phyloP scores from a whole-genome alignment of 805 yeast species.

The Candida endomychidarum region DNA sequence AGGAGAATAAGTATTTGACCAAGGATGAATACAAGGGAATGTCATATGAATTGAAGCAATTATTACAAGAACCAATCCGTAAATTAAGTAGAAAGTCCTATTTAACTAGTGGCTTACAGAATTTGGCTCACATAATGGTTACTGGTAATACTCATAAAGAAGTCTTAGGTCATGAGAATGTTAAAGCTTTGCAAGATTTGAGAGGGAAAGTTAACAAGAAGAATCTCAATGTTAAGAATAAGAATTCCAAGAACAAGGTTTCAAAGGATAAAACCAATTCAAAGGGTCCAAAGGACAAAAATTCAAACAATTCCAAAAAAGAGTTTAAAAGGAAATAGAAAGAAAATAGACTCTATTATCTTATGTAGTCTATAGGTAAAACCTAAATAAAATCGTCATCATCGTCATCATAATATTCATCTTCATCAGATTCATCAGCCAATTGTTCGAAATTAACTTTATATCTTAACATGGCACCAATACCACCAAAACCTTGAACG shows the following conservation, averaged over 20 bases:
- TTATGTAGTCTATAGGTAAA: constrained; percentile 5
- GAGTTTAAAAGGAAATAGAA: constrained; percentile 6
- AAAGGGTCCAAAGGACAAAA: constrained; percentile 10
- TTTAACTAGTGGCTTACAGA: constrained; percentile 74
- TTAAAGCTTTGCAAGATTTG: constrained; percentile 67
- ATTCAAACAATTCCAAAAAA: constrained; percentile 7
- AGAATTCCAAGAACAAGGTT: constrained; percentile 8
- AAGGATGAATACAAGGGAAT: constrained; percentile 48
- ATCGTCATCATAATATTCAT: constrained; percentile 77
- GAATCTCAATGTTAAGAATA: neutral
- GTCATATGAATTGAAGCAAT: constrained; percentile 52
- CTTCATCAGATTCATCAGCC: constrained; percentile 82
- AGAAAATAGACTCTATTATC: constrained; percentile 2
- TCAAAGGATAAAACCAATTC: too few relatives aligned
- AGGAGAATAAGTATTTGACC: constrained; percentile 40
- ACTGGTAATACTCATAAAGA: constrained; percentile 64
- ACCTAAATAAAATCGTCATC: constrained; percentile 42
- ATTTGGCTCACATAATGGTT: constrained; percentile 74
- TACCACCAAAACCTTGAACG: constrained; percentile 97
- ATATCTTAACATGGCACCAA: constrained; percentile 95
- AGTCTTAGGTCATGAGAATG: constrained; percentile 68
- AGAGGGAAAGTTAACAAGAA: constrained; percentile 13
- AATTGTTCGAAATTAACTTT: constrained; percentile 96
- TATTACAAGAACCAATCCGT: constrained; percentile 56
- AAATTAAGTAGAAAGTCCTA: constrained; percentile 68